Percentiles rank a stretch among this genome's conserved stretches.
Conservation (phyloP, 163 green algal genomes). For the Coccomyxa subellipsoidea region DNA sequence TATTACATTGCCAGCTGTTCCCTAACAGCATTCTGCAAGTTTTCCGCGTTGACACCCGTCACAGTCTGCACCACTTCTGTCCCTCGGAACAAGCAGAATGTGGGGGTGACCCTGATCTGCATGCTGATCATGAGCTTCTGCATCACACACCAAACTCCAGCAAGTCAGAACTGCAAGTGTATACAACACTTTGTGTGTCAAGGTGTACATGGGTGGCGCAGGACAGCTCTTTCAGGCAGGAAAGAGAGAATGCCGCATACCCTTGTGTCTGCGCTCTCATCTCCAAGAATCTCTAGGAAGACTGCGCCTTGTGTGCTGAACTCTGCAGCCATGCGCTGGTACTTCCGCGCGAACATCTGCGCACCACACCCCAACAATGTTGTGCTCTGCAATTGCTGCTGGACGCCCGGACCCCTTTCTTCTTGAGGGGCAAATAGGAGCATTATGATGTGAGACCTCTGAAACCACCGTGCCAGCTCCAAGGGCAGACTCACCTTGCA, state of each 20-base stretch:
- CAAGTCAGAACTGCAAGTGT: background rate
- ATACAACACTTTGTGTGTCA: background rate
- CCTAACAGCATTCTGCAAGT: constrained; percentile 28
- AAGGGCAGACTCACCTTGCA: constrained; percentile 38
- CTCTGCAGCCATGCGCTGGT: constrained; percentile 23
- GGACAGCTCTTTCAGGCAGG: background rate
- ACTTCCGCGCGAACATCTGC: constrained; percentile 42
- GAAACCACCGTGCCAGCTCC: background rate
- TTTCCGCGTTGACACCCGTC: constrained; percentile 47
- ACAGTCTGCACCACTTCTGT: constrained; percentile 22
- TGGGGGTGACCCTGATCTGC: constrained; percentile 39
- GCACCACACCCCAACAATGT: background rate
- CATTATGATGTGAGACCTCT: background rate
- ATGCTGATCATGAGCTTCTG: constrained; percentile 30
- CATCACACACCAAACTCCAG: constrained; percentile 2
- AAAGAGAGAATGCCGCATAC: background rate
- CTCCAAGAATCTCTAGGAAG: constrained; percentile 45
- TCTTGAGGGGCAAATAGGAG: background rate
- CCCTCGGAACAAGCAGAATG: constrained; percentile 40
- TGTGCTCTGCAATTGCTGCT: too few species aligned
- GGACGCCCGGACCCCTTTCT: too few species aligned
- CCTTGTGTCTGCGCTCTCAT: constrained; percentile 39
- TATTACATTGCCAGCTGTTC: background rate
- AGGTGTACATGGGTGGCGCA: background rate
- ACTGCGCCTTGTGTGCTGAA: constrained; percentile 22